A percentile compares a stretch with the other conserved stretches of the same genome.
Conservation (phyloP, 257 asterid genomes). For the Scutellaria galericulata region DNA sequence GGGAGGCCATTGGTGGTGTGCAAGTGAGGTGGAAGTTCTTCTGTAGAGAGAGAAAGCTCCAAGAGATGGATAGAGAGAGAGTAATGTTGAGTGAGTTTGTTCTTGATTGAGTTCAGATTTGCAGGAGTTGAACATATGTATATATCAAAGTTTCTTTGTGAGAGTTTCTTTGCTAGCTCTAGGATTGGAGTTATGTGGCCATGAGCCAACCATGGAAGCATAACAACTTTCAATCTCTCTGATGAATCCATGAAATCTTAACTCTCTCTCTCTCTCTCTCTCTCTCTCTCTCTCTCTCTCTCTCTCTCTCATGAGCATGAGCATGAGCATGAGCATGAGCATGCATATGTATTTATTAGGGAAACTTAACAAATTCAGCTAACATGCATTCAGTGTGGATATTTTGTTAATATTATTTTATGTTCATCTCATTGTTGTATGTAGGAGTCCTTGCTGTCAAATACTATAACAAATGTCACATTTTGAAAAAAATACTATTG, state of each 20-base stretch:
- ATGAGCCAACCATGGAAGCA: conserved; percentile 27
- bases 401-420: too few species aligned
- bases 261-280: background rate
- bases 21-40: conserved; percentile 1
- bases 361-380: too few species aligned
- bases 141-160: background rate
- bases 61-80: background rate
- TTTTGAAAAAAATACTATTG: too few species aligned
- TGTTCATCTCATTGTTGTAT: too few species aligned
- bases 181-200: conserved; percentile 20
- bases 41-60: background rate
- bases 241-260: too few species aligned
- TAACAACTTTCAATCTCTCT: conserved; percentile 1
- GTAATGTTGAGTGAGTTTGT: background rate
- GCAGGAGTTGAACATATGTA: background rate
- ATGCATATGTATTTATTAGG: too few species aligned
- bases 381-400: too few species aligned
- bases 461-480: too few species aligned
- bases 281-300: background rate
- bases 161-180: conserved; percentile 5
- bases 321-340: too few species aligned
- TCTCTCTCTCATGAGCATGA: background rate
- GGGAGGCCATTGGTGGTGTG: conserved; percentile 4
- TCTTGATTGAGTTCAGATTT: background rate
- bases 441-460: too few species aligned